Conservation (phyloP, 1,284 basidiomycete genomes). For the Austroboletus sp. region DNA sequence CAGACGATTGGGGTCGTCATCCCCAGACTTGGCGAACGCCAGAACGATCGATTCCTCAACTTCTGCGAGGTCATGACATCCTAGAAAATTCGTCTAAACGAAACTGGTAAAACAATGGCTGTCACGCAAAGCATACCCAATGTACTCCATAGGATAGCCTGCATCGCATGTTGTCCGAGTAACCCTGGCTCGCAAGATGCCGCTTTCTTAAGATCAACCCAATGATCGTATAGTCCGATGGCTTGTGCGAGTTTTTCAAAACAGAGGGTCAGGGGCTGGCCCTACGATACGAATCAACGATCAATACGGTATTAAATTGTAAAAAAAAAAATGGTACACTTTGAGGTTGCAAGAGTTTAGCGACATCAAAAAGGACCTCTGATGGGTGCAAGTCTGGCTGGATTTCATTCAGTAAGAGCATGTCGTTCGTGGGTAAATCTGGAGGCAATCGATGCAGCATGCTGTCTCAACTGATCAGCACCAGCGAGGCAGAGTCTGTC, state of each 20-base stretch:
- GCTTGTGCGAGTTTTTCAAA: conserved; percentile 65
- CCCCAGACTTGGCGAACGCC: conserved; percentile 53
- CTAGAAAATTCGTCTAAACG: conserved; percentile 33
- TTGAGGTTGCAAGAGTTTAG: conserved; percentile 31
- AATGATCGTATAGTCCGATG: conserved; percentile 63
- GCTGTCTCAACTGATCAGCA: conserved; percentile 34
- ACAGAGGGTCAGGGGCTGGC: conserved; percentile 62
- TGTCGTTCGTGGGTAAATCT: conserved; percentile 33
- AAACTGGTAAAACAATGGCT: not conserved
- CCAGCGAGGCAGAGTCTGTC: conserved; percentile 7
- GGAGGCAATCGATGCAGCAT: conserved; percentile 62
- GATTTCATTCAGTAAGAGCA: conserved; percentile 61
- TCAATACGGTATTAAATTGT: not conserved
- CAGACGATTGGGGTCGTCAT: conserved; percentile 56
- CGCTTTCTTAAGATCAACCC: conserved; percentile 51
- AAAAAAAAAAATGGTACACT: conserved; percentile 20
- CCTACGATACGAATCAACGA: conserved; percentile 38
- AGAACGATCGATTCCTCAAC: conserved; percentile 66
- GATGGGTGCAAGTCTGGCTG: conserved; percentile 68
- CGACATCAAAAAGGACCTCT: conserved; percentile 64
- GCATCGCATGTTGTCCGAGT: conserved; percentile 65
- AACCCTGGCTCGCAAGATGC: conserved; percentile 51
- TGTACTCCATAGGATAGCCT: conserved; percentile 63
- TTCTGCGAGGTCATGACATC: conserved; percentile 57
- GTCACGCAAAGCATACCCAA: conserved; percentile 42